These are phyloP conservation scores for Ottelia alismoides DNA, from an alignment of 106 monocot genomes.

Conservation along the genomic window DNA sequence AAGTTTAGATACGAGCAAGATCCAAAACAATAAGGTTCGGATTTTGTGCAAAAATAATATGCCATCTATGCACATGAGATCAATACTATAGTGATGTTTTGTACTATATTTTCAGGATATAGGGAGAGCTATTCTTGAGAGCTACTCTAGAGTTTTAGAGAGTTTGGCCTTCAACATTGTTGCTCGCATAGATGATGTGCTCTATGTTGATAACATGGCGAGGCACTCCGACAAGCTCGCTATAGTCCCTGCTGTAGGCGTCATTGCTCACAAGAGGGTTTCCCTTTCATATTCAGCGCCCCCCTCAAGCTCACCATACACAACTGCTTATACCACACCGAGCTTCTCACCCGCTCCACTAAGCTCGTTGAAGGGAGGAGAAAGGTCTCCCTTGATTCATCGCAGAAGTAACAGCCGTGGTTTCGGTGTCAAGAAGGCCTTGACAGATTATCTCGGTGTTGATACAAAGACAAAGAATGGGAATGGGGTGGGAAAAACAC, in stretches of 20 bases:
- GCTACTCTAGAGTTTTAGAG: slow-evolving; percentile 91
- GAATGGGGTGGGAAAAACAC: too few relatives aligned
- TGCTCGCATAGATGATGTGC: slow-evolving; percentile 77
- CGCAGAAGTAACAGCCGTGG: slow-evolving; percentile 28
- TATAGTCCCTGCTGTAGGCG: slow-evolving; percentile 12
- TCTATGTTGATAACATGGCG: slow-evolving; percentile 60
- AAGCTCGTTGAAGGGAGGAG: slow-evolving; percentile 23
- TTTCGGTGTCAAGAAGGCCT: slow-evolving; percentile 59
- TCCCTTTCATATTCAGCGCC: slow-evolving; percentile 35
- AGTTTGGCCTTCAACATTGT: slow-evolving; percentile 88
- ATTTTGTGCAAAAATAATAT: background rate
- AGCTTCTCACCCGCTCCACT: slow-evolving; percentile 43
- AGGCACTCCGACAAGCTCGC: slow-evolving; percentile 43
- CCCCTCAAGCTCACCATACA: slow-evolving; percentile 57
- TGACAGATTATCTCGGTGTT: slow-evolving; percentile 48
- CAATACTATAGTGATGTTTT: background rate
- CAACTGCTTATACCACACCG: slow-evolving; percentile 45
- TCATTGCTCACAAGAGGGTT: slow-evolving; percentile 25
- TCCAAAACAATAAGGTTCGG: slow-evolving; percentile 81
- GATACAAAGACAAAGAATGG: slow-evolving; percentile 26
- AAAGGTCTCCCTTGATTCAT: slow-evolving; percentile 31
- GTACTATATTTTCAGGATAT: slow-evolving; percentile 44
- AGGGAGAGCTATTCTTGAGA: slow-evolving; percentile 84
- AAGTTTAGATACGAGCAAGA: slow-evolving; percentile 78
- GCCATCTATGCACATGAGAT: background rate